These are phyloP conservation scores for Apostasia ramifera DNA, from an alignment of 106 monocot species.

Conservation along the genomic window DNA sequence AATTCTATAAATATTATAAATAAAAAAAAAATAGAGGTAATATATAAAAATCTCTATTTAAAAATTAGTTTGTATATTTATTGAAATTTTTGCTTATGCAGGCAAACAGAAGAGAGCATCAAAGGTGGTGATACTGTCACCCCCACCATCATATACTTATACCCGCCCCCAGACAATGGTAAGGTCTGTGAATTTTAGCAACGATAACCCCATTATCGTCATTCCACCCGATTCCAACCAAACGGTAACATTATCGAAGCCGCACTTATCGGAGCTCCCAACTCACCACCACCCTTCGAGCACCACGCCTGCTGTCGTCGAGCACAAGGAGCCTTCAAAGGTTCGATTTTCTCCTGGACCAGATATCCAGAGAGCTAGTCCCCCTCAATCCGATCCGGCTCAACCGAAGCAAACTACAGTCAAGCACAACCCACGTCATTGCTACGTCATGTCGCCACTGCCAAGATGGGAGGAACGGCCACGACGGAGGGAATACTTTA, in stretches of 20 bases:
- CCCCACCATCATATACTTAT: constrained; percentile 9
- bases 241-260: not conserved
- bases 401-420: constrained; percentile 4
- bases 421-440: constrained; percentile 4
- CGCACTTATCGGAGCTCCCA: not conserved
- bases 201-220: constrained; percentile 25
- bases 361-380: not conserved
- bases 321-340: not conserved
- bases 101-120: constrained; percentile 5
- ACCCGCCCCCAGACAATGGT: constrained; percentile 16
- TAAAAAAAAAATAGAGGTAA: not conserved
- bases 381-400: not conserved
- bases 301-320: not conserved
- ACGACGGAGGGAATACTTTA: constrained; percentile 37
- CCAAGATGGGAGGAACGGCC: constrained; percentile 29
- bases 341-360: constrained; percentile 11
- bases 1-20: not conserved
- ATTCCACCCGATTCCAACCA: constrained; percentile 12
- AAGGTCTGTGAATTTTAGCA: constrained; percentile 43
- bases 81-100: not conserved
- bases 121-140: constrained; percentile 7
- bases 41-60: not conserved
- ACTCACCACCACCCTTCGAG: not conserved
- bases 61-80: not conserved
- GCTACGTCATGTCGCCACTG: constrained; percentile 47